Evolutionary conservation across 805 yeast genomes (phyloP).

Genomic region (Starmerella potacharoeniae): DNA sequence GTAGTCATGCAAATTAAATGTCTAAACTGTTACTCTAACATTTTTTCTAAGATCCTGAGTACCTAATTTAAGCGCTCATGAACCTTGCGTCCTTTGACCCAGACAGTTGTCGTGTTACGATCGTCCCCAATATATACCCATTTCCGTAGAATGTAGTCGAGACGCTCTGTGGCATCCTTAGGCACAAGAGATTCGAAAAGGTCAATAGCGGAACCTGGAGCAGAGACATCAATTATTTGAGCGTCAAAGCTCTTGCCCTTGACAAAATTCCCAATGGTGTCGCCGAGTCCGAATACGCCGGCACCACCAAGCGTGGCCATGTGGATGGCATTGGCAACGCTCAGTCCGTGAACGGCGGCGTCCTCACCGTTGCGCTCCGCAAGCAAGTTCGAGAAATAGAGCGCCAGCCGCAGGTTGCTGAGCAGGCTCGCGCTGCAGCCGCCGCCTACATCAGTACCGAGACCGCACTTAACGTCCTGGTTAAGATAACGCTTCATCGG

Average conservation of each 20-base stretch:
- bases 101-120: conserved; percentile 67
- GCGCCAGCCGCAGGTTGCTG: conserved; percentile 56
- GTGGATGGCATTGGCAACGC: conserved; percentile 60
- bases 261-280: conserved; percentile 55
- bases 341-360: conserved; percentile 33
- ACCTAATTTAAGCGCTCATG: conserved; percentile 24
- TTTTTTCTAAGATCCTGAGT: neutral
- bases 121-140: conserved; percentile 96
- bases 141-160: conserved; percentile 47
- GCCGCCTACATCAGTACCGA: conserved; percentile 74
- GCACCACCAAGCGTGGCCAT: conserved; percentile 92
- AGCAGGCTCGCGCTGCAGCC: conserved; percentile 60
- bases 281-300: conserved; percentile 47
- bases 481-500: conserved; percentile 60
- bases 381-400: conserved; percentile 58
- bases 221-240: conserved; percentile 57
- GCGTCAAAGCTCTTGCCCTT: conserved; percentile 76
- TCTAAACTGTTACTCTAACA: neutral
- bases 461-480: conserved; percentile 58
- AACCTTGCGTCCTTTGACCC: conserved; percentile 68
- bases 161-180: conserved; percentile 28
- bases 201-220: conserved; percentile 52
- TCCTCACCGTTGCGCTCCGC: conserved; percentile 44
- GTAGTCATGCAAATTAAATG: neutral
- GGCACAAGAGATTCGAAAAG: conserved; percentile 48